Evolutionary conservation across 2,329 filamentous ascomycete species (phyloP).

Genomic region (Blastomyces percursus): DNA sequence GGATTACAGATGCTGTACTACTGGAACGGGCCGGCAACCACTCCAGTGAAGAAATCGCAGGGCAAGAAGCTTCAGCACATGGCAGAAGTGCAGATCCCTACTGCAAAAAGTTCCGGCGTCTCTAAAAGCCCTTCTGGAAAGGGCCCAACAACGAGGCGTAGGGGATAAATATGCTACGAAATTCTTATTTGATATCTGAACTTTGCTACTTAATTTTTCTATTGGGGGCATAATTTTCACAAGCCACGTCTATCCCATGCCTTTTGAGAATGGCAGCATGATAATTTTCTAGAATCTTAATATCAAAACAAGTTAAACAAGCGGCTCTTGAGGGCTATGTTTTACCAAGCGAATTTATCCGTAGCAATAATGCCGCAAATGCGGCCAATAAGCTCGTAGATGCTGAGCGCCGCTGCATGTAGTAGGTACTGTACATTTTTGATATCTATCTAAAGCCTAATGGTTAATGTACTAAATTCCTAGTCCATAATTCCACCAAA

Average conservation of each 20-base stretch:
- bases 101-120: constrained; percentile 31
- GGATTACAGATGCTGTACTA: constrained; percentile 90
- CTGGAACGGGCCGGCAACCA: constrained; percentile 57
- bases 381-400: neutral
- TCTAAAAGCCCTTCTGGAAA: constrained; percentile 34
- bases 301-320: neutral
- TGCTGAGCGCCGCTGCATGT: neutral
- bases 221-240: neutral
- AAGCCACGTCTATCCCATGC: neutral
- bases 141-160: constrained; percentile 46
- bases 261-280: neutral
- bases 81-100: constrained; percentile 17
- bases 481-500: neutral
- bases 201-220: neutral
- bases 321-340: neutral
- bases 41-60: constrained; percentile 21
- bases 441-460: neutral
- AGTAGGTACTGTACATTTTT: neutral
- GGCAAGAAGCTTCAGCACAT: constrained; percentile 22
- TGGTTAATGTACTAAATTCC: neutral
- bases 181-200: neutral
- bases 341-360: neutral
- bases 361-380: neutral
- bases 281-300: neutral
- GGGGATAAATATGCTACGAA: constrained; percentile 31